A percentile compares a stretch with the other conserved stretches of the same genome.
phyloP scores from a whole-genome alignment of 495 filamentous ascomycete species.

The Schizothecium vesticola region DNA sequence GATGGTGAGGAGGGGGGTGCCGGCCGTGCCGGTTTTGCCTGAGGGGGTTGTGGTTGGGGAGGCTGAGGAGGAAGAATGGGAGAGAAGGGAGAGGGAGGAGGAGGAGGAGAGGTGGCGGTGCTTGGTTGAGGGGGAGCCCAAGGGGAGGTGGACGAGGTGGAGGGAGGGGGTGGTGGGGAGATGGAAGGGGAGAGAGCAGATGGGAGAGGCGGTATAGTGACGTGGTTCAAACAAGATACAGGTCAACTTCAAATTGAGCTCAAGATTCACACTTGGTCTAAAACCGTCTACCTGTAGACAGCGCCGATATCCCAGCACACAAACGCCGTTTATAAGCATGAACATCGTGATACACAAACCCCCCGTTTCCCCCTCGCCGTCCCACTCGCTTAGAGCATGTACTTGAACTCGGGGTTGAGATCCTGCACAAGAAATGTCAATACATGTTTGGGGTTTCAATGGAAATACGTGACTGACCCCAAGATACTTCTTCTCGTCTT shows the following conservation, averaged over 20 bases:
- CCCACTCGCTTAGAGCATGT: slow-evolving; percentile 30
- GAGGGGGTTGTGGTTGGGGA: neutral
- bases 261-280: neutral
- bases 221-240: neutral
- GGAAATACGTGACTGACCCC: slow-evolving; percentile 35
- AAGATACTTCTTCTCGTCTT: slow-evolving; percentile 67
- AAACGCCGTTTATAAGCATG: neutral
- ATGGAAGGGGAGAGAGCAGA: neutral
- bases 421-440: slow-evolving; percentile 34
- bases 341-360: neutral
- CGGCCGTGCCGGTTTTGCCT: neutral
- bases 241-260: neutral
- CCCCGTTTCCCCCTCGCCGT: no score
- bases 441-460: neutral
- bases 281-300: neutral
- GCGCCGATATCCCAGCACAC: neutral
- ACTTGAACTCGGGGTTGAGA: slow-evolving; percentile 59
- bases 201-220: neutral
- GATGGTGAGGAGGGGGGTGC: neutral
- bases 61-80: neutral
- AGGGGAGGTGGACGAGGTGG: neutral
- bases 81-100: neutral
- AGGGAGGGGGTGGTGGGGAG: neutral
- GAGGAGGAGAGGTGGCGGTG: neutral
- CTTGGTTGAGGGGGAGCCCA: neutral